Conservation (phyloP, 2,329 filamentous ascomycete genomes). For the Fusarium avenaceum region DNA sequence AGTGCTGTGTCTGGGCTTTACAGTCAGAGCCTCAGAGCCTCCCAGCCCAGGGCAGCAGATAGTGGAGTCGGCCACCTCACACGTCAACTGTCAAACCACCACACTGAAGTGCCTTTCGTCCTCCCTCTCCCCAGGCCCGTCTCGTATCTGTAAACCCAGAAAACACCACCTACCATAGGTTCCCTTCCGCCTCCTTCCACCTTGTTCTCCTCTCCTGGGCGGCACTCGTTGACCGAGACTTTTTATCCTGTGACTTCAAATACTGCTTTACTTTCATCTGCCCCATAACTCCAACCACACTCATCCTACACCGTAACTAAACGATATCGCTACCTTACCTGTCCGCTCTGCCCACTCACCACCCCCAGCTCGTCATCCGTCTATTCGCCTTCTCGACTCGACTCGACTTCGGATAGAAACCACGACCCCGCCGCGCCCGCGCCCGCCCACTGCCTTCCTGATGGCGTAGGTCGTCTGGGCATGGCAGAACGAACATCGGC, state of each 20-base stretch:
- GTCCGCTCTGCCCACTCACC: background rate
- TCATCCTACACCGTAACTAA: constrained; percentile 31
- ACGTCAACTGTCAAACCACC: constrained; percentile 43
- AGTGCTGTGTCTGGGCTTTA: constrained; percentile 10
- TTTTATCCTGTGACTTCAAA: constrained; percentile 14
- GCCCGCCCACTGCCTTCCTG: constrained; percentile 60
- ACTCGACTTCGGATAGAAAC: constrained; percentile 40
- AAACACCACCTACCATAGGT: constrained; percentile 24
- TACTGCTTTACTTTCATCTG: constrained; percentile 7
- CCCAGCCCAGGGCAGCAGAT: constrained; percentile 27
- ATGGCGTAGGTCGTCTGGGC: constrained; percentile 74
- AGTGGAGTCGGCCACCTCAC: constrained; percentile 41
- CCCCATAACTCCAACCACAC: background rate
- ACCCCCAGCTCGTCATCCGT: constrained; percentile 31
- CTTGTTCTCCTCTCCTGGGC: constrained; percentile 11
- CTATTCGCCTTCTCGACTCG: constrained; percentile 40
- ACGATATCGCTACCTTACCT: constrained; percentile 16
- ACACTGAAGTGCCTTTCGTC: constrained; percentile 37
- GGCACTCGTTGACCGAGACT: constrained; percentile 25
- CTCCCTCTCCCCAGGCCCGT: constrained; percentile 30
- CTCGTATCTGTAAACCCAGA: constrained; percentile 38
- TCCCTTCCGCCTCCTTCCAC: constrained; percentile 16
- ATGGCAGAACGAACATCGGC: constrained; percentile 74
- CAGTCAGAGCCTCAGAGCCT: constrained; percentile 12
- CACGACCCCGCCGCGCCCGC: constrained; percentile 49